Base-by-base conservation (phyloP, 257 asterid genomes). In the Jacaranda copaia region DNA sequence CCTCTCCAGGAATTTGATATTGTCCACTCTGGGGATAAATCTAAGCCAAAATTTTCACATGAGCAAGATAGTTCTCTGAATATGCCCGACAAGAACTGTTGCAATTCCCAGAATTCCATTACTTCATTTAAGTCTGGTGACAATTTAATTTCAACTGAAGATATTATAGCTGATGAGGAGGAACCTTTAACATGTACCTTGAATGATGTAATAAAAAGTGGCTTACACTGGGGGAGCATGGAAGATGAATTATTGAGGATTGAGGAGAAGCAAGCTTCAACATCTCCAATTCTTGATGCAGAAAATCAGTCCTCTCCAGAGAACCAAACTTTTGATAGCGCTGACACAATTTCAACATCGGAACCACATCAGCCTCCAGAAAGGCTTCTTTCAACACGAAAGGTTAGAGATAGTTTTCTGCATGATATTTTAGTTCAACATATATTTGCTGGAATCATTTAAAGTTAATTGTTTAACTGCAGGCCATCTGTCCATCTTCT, bases 401-500 rank as follows among this genome's bases (percentile, higher is more conserved):
- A 86, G 96, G 96, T 91, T 49, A 48, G 84, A 68, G 15, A 55
- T 15, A 18, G 46, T 52, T 83, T 48, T 80, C 40, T 77, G 49
- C 55, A 61, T 52, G 77, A 39, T 40, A 32, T 32, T 67, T 14
- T 18, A 6, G 5, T 63, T 82, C 52, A 13, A 8, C 45, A 75
- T 68, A 70, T 43, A 72, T 48, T 59, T 64, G 12, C 53, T 51
- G 72, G 62, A 42, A 62, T 60, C 63, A 52, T 55, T 79, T 40
- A 32, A 70, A 51, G 32, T 25, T 32, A 46, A 61, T 38, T 11
- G 55, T 82, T 56, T 51, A 55, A 53, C 55, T 84, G 85, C 85
- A 91, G 94, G 88, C 81, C 40, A 85, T 88, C 65, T 77, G 90
- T 76, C 93, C 96, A 51, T 78, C 83, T 57, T 88, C 93, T 68